Base-by-base conservation (phyloP, 805 yeast genomes). In the Saturnispora ahearnii region DNA sequence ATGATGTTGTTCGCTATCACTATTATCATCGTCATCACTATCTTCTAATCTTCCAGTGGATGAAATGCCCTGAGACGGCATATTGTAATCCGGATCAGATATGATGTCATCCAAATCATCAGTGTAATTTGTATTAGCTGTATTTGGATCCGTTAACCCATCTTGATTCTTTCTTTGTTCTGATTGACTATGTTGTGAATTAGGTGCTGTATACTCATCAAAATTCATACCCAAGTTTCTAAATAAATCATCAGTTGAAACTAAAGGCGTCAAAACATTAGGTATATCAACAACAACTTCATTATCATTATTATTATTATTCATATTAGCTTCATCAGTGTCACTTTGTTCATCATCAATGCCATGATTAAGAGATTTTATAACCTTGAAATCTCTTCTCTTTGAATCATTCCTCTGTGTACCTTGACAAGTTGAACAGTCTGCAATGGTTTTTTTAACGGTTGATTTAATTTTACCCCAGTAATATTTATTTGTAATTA, bases 391-490 rank as follows among this genome's bases (percentile, higher is more conserved):
- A n/a, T 48, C 22, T 22, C 44, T 40, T 29, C 47, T 43, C 41
- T 43, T 30, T 3, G 30, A 33, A 2, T 49, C 40, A 13, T 44
- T 15, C 22, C 18, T 13, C 9, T 31, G 38, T 10, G 43, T 15
- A 11, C 79, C 82, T 36, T 83, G 71, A 64, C 98, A 91, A 46
- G 79, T 83, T 2, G 73, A 71, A 63, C 98, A 93, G 52, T 80
- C 77, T 49, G 82, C 73, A 48, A 90, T 81, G 1, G 87, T 91
- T 30, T 80, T 78, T 1, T 85, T 81, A 1, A 87, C 96, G 0
- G 96, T 87, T 50, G 80, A 88, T 65, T 93, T 90, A 55, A 91
- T 85, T 46, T 95, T 77, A 1, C 88, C 78, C 97, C 98, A 91
- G 64, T 88, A 95, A 58, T 85, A 91, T 57, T 78, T 77, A 54